These are phyloP conservation scores for Glycine latifolia DNA, from an alignment of 306 rosid species.

Conservation along the genomic window DNA sequence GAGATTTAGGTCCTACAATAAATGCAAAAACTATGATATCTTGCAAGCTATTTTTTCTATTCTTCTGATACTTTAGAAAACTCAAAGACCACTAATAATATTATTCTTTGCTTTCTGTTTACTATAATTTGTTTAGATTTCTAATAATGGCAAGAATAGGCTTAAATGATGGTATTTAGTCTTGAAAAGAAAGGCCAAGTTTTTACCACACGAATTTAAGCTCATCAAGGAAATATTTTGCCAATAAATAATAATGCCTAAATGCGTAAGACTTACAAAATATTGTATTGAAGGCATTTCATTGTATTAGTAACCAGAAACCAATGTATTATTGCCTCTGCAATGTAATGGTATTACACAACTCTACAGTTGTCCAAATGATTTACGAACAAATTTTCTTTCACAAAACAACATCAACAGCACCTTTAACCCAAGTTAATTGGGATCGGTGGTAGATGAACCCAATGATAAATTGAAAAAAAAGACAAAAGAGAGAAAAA, in stretches of 20 bases:
- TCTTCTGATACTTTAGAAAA: conserved; percentile 10
- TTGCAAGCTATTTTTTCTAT: conserved; percentile 29
- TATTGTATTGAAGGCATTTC: conserved; percentile 9
- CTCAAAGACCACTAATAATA: conserved; percentile 18
- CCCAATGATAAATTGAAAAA: too few species aligned
- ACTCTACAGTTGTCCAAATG: conserved; percentile 2
- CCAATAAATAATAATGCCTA: background rate
- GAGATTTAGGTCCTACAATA: conserved; percentile 79
- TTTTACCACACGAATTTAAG: background rate
- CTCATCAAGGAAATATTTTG: background rate
- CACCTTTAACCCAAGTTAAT: too few species aligned
- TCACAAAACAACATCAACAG: too few species aligned
- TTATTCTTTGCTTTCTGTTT: background rate
- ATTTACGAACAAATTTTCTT: conserved; percentile 25
- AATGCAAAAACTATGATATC: conserved; percentile 21
- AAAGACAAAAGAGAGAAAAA: too few species aligned
- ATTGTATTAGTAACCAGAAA: conserved; percentile 13
- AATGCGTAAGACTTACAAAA: background rate
- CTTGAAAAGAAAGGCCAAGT: conserved; percentile 13
- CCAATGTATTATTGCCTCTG: background rate
- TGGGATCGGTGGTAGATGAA: too few species aligned
- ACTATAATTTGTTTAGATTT: conserved; percentile 7
- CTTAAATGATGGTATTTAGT: background rate
- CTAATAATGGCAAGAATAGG: background rate
- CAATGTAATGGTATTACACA: conserved; percentile 4